A percentile compares a stretch with the other conserved stretches of the same genome.
These are phyloP conservation scores for Vitis rupestris DNA, from an alignment of 164 flowering plant genomes.

Conservation along the genomic window DNA sequence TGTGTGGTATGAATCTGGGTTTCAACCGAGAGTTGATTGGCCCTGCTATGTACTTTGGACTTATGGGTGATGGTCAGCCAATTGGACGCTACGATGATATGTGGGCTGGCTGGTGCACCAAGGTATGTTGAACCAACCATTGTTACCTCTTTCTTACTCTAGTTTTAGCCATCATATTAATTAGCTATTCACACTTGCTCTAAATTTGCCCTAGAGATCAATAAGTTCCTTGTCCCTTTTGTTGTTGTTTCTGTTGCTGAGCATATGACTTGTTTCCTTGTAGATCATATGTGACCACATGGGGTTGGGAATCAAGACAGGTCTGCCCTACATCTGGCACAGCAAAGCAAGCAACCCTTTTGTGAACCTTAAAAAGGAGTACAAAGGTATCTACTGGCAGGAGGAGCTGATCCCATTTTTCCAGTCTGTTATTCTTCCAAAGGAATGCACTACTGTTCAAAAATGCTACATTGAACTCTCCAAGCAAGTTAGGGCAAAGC, in stretches of 20 bases:
- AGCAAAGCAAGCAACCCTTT: slow-evolving; percentile 82
- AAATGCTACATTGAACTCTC: slow-evolving; percentile 69
- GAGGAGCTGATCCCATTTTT: slow-evolving; percentile 81
- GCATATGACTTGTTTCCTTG: not conserved
- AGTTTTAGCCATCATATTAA: no score
- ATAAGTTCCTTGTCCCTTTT: not conserved
- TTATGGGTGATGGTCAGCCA: slow-evolving; percentile 91
- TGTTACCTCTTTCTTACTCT: not conserved
- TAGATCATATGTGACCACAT: slow-evolving; percentile 40
- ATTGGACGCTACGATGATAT: slow-evolving; percentile 86
- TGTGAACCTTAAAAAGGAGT: slow-evolving; percentile 71
- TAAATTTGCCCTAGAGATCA: no score
- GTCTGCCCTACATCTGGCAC: slow-evolving; percentile 78
- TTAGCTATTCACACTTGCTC: not conserved
- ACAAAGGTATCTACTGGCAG: slow-evolving; percentile 77
- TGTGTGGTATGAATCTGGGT: slow-evolving; percentile 82
- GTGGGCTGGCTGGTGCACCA: slow-evolving; percentile 91
- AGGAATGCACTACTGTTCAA: slow-evolving; percentile 63
- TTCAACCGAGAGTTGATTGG: slow-evolving; percentile 80
- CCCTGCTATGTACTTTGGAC: slow-evolving; percentile 84
- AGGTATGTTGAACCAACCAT: slow-evolving; percentile 35
- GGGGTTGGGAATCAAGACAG: slow-evolving; percentile 71
- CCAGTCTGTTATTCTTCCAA: slow-evolving; percentile 53
- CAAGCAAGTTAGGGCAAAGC: slow-evolving; percentile 62
- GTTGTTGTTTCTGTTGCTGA: not conserved